Conservation (phyloP, 2,329 filamentous ascomycete species). For the Cytospora schulzeri region DNA sequence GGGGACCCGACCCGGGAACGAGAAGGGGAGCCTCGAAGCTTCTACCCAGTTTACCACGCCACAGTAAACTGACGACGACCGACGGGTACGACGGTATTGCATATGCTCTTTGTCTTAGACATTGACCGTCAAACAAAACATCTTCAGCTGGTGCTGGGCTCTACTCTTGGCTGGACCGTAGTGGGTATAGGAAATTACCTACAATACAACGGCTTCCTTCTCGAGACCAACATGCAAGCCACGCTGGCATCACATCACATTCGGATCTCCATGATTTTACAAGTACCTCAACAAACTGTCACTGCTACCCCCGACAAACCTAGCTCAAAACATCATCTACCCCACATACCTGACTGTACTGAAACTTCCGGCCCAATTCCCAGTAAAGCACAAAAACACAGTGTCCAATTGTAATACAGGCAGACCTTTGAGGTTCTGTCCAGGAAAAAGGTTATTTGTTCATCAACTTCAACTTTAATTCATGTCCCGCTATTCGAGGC, state of each 20-base stretch:
- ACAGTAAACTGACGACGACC: background rate
- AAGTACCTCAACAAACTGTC: no score
- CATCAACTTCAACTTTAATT: background rate
- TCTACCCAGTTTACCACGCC: background rate
- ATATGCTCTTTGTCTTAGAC: background rate
- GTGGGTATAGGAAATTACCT: background rate
- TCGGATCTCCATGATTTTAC: background rate
- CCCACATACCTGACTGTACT: background rate
- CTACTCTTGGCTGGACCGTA: background rate
- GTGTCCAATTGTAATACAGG: background rate
- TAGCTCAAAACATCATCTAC: background rate
- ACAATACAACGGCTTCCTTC: background rate
- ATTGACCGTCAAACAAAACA: background rate
- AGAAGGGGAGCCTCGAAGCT: background rate
- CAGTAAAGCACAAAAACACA: background rate
- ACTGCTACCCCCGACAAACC: no score
- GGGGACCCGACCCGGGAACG: background rate
- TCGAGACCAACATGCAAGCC: background rate
- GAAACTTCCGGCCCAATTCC: background rate
- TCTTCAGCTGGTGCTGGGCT: background rate
- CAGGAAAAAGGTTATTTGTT: background rate
- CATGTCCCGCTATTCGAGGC: background rate
- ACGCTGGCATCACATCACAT: constrained; percentile 1
- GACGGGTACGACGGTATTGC: no score
- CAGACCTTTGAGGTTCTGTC: no score